Evolutionary conservation across 2,329 filamentous ascomycete species (phyloP).

Genomic region (Ceratocystis colombiana): DNA sequence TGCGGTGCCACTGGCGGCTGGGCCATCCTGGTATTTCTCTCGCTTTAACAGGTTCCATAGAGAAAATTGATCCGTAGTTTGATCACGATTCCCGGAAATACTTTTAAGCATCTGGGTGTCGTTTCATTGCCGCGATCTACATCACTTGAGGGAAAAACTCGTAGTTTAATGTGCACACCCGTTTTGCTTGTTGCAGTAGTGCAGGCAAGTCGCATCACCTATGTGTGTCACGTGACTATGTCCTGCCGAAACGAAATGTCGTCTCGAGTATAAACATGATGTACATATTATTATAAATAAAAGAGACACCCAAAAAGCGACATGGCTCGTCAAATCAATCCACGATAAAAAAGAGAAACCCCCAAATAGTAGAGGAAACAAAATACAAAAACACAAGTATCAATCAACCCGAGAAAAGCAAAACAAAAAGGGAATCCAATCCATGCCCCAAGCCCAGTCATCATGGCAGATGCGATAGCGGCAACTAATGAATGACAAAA

Average conservation of each 20-base stretch:
- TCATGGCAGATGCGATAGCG: not conserved
- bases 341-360: too few relatives aligned
- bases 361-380: not conserved
- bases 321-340: too few relatives aligned
- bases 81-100: slow-evolving; percentile 44
- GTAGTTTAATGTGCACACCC: not conserved
- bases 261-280: too few relatives aligned
- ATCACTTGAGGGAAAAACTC: slow-evolving; percentile 28
- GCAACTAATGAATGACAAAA: not conserved
- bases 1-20: slow-evolving; percentile 27
- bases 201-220: too few relatives aligned
- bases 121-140: slow-evolving; percentile 53
- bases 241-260: not conserved
- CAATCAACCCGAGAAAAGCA: slow-evolving; percentile 2
- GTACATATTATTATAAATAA: not conserved
- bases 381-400: slow-evolving; percentile 6
- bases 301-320: not conserved
- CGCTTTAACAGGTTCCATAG: slow-evolving; percentile 21
- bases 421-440: not conserved
- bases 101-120: slow-evolving; percentile 39
- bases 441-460: slow-evolving; percentile 6
- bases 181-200: not conserved
- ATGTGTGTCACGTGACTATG: not conserved
- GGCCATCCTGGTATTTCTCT: slow-evolving; percentile 30
- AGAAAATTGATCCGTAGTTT: slow-evolving; percentile 35